Evolutionary conservation across 1,139 yeast species (phyloP), one percentile per base, ranked within the genome.

Genomic region (Hansenula lynferdii): DNA sequence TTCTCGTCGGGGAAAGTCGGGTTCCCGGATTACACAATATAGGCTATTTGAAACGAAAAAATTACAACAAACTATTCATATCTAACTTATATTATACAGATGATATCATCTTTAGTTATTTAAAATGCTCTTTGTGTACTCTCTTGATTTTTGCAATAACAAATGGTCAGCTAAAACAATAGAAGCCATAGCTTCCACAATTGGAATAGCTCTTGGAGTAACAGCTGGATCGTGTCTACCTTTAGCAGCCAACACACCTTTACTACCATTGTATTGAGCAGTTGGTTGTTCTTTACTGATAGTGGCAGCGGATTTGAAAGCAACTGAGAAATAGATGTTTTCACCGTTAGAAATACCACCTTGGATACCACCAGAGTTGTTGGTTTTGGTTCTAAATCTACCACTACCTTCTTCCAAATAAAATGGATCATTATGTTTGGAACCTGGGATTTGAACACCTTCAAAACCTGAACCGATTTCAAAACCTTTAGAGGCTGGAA

Each of bases 161-260:
- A 83, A 67, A 46, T 86, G 81, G 61, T 92, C 98, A 38, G 90
- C 92, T 50, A 92, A 66, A 3, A 87, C 97, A 51, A 94, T 71
- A 8, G 97, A 95, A 40, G 97, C 77, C 98, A 92, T 92, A 33
- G 98, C 87, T 67, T 92, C 98, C 33, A 92, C 97, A 57, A 92
- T 92, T 37, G 98, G 98, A 42, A 92, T 90, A 23, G 98, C 98
- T 64, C 98, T 80, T 48, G 98, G 98, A n/a, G 95, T 95, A 40
- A 92, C 98, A 57, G 92, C 87, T 23, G 98, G 98, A 61, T 92
- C 98, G 58, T 92, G 98, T 71, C 98, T 84, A 44, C 98, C 98
- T 61, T 92, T 81, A 29, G 98, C 96, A 39, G 95, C 96, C 48
- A 92, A 74, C 15, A 83, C 78, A 56, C 98, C 98, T 34, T 69